A percentile compares a stretch with the other conserved stretches of the same genome.
phyloP scores from a whole-genome alignment of 1,139 yeast genomes.

The Taphrina deformans region DNA sequence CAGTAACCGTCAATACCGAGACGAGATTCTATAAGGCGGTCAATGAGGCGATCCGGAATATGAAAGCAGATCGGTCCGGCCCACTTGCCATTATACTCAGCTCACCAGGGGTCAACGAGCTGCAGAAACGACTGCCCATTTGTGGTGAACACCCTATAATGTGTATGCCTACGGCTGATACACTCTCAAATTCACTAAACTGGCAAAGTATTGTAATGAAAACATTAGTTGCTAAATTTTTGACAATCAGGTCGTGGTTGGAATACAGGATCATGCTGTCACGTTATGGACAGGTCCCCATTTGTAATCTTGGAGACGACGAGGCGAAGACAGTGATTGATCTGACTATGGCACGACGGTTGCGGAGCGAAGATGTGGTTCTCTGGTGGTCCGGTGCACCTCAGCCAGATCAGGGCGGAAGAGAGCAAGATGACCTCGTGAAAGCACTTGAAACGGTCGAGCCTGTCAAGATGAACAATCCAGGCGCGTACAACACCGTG shows the following conservation, averaged over 20 bases:
- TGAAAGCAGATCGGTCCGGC: conserved; percentile 5
- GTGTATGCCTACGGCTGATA: conserved; percentile 48
- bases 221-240: conserved; percentile 66
- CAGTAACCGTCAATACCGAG: conserved; percentile 44
- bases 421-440: conserved; percentile 58
- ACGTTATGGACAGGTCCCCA: conserved; percentile 73
- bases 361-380: conserved; percentile 64
- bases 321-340: conserved; percentile 80
- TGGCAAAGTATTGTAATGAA: conserved; percentile 80
- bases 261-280: conserved; percentile 66
- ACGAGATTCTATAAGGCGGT: conserved; percentile 63
- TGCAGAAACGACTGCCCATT: neutral
- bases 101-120: conserved; percentile 5
- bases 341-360: conserved; percentile 77
- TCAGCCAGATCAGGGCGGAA: conserved; percentile 83
- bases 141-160: conserved; percentile 41
- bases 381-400: conserved; percentile 93
- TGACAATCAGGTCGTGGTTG: conserved; percentile 75
- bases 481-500: conserved; percentile 76
- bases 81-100: conserved; percentile 21
- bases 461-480: conserved; percentile 71
- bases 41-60: conserved; percentile 52
- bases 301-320: conserved; percentile 78
- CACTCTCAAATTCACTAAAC: conserved; percentile 68
- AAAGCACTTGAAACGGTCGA: conserved; percentile 60